phyloP scores from a whole-genome alignment of 2,329 filamentous ascomycete species.

The Cyphellophora europaea region DNA sequence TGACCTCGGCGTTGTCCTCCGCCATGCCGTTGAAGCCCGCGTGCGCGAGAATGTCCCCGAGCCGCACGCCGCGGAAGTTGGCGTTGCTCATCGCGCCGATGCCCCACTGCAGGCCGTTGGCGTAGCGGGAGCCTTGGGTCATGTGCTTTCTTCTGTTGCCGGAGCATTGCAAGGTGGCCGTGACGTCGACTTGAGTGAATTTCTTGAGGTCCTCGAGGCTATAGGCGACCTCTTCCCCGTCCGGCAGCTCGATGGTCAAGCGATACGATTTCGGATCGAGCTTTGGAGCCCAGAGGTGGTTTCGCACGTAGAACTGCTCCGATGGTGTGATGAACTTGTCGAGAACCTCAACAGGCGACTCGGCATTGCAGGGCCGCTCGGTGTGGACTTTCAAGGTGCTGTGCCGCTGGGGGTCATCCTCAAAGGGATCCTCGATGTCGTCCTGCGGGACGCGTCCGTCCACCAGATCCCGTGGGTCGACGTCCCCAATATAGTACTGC shows the following conservation, averaged over 20 bases:
- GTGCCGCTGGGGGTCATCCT: constrained; percentile 40
- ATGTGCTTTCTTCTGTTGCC: constrained; percentile 53
- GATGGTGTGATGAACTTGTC: constrained; percentile 46
- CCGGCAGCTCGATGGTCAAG: constrained; percentile 46
- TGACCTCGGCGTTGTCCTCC: constrained; percentile 24
- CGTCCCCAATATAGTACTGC: constrained; percentile 54
- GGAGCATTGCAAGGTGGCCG: constrained; percentile 50
- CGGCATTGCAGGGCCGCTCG: constrained; percentile 51
- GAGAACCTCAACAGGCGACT: constrained; percentile 45
- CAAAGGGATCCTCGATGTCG: constrained; percentile 35
- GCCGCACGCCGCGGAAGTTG: constrained; percentile 47
- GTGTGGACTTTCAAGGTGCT: constrained; percentile 42
- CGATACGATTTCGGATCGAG: constrained; percentile 33
- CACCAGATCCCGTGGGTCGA: constrained; percentile 50
- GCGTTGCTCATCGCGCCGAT: constrained; percentile 53
- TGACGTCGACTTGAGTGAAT: constrained; percentile 44
- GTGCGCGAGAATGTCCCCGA: constrained; percentile 47
- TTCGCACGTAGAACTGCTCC: constrained; percentile 50
- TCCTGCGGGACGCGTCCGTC: constrained; percentile 46
- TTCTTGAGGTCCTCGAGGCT: constrained; percentile 46
- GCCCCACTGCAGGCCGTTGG: constrained; percentile 52
- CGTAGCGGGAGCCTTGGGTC: constrained; percentile 38
- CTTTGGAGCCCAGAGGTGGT: constrained; percentile 55
- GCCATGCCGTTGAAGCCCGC: constrained; percentile 40
- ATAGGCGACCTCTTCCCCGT: constrained; percentile 45